These are phyloP conservation scores for Neurospora sp. DNA, from an alignment of 495 filamentous ascomycete genomes.

Conservation along the genomic window DNA sequence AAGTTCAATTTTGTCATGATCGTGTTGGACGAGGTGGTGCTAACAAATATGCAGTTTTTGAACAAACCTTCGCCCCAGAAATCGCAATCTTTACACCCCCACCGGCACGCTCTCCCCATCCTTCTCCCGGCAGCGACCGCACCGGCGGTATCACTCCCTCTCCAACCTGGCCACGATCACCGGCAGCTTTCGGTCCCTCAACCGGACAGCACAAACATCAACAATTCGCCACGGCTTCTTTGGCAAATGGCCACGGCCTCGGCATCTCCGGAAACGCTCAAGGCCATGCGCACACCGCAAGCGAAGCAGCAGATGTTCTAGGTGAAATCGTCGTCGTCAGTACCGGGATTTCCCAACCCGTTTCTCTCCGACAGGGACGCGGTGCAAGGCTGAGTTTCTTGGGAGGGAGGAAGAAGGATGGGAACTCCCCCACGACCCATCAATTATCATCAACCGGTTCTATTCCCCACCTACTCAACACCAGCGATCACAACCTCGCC, in stretches of 20 bases:
- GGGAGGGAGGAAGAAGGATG: slow-evolving; percentile 32
- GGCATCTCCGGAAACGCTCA: neutral
- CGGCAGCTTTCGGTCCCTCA: slow-evolving; percentile 13
- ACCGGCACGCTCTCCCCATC: slow-evolving; percentile 18
- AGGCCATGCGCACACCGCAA: neutral
- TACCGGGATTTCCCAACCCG: slow-evolving; percentile 24
- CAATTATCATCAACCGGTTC: slow-evolving; percentile 18
- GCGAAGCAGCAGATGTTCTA: neutral
- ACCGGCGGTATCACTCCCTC: slow-evolving; percentile 18
- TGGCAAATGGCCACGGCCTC: slow-evolving; percentile 17
- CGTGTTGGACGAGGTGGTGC: neutral
- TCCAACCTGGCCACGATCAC: slow-evolving; percentile 32
- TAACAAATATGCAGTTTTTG: slow-evolving; percentile 37
- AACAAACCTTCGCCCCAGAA: slow-evolving; percentile 52
- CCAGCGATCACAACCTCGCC: slow-evolving; percentile 17
- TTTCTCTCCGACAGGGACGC: slow-evolving; percentile 29
- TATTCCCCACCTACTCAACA: slow-evolving; percentile 8
- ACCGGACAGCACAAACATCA: slow-evolving; percentile 14
- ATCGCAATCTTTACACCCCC: slow-evolving; percentile 43
- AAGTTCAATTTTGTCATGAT: slow-evolving; percentile 26
- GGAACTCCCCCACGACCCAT: slow-evolving; percentile 3
- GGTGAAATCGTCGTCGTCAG: slow-evolving; percentile 4
- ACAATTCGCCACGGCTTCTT: slow-evolving; percentile 8
- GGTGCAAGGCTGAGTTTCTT: slow-evolving; percentile 41
- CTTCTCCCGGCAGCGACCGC: neutral